Conservation (phyloP, 2,329 filamentous ascomycete species). For the Tolypocladium inflatum region DNA sequence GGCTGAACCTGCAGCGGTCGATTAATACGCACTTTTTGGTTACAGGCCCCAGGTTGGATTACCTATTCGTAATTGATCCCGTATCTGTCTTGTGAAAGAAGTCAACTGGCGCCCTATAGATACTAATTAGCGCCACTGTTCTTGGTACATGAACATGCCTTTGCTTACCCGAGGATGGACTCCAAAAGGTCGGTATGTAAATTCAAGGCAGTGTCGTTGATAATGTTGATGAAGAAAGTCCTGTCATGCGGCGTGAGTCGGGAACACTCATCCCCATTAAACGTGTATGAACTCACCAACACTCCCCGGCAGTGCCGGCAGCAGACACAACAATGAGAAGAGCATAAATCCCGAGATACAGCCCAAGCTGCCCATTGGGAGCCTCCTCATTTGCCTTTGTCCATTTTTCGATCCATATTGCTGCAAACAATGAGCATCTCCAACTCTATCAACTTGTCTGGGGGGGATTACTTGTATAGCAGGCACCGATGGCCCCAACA, state of each 20-base stretch:
- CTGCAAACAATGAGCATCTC: neutral
- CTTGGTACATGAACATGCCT: no score
- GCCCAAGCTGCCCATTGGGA: neutral
- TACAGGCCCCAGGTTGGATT: no score
- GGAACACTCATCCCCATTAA: no score
- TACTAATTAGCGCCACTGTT: neutral
- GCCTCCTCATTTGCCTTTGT: neutral
- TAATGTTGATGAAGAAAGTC: neutral
- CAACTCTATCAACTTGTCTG: neutral
- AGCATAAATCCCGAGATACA: neutral
- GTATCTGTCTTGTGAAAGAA: slow-evolving; percentile 13
- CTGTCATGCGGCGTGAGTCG: no score
- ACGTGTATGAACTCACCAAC: neutral
- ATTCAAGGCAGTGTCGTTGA: slow-evolving; percentile 4
- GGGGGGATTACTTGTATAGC: neutral
- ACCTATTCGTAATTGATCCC: slow-evolving; percentile 22
- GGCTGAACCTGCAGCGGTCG: slow-evolving; percentile 19
- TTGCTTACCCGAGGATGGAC: slow-evolving; percentile 10
- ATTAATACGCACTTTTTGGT: no score
- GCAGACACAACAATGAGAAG: neutral
- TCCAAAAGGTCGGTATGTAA: slow-evolving; percentile 23
- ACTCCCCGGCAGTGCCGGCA: neutral
- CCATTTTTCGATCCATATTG: neutral
- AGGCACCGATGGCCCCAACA: neutral
- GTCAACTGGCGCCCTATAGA: neutral